phyloP scores from a whole-genome alignment of 2,329 filamentous ascomycete species.

The Pyrenochaeta sp. region DNA sequence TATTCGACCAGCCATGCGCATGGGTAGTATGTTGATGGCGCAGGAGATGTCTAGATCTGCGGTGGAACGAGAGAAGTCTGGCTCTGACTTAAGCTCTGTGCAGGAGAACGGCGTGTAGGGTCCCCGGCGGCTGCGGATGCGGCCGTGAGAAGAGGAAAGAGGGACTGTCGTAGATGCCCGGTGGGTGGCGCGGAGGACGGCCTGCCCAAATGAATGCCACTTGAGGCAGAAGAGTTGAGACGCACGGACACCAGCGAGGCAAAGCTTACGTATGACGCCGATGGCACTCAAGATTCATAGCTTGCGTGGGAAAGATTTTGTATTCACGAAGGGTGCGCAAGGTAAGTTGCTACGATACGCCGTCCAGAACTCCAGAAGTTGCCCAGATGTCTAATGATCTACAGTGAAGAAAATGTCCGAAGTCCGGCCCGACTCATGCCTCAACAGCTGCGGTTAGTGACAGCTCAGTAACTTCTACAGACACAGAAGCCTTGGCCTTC shows the following conservation, averaged over 20 bases:
- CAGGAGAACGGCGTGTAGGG: no score
- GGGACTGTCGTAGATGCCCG: no score
- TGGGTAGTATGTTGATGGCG: background rate
- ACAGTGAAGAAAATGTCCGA: background rate
- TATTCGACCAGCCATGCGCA: background rate
- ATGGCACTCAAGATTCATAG: background rate
- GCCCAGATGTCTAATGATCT: slow-evolving; percentile 1
- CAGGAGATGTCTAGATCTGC: background rate
- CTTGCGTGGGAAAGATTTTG: background rate
- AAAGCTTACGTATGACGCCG: background rate
- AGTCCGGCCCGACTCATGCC: background rate
- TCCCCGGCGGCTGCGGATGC: no score
- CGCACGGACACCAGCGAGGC: background rate
- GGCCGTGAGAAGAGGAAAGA: no score
- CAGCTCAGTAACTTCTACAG: slow-evolving; percentile 1
- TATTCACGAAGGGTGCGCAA: background rate
- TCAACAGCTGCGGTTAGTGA: slow-evolving; percentile 1
- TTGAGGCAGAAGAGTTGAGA: background rate
- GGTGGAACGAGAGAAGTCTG: background rate
- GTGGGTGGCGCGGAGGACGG: no score
- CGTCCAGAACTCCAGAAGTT: background rate
- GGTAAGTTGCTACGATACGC: background rate
- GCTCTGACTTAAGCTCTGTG: background rate
- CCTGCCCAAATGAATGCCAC: background rate
- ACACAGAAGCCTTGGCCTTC: slow-evolving; percentile 1